A percentile compares a stretch with the other conserved stretches of the same genome.
These are phyloP conservation scores for Besnoitia besnoiti DNA, from an alignment of 169 alveolate genomes.

Conservation along the genomic window DNA sequence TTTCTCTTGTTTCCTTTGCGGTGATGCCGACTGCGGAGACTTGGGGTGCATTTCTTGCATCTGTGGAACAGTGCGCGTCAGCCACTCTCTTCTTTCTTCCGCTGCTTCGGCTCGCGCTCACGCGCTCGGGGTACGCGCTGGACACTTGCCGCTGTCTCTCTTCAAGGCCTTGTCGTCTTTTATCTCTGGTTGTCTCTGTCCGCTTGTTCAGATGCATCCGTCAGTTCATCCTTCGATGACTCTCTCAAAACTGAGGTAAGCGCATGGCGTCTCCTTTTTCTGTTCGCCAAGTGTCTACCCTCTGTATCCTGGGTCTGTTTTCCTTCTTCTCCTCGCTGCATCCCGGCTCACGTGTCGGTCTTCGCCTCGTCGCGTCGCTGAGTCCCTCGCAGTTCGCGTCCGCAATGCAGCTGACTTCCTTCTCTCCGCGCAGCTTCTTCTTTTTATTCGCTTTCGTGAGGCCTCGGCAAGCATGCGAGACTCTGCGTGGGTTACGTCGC, in stretches of 20 bases:
- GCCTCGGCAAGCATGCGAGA: neutral
- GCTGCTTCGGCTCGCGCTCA: too few relatives aligned
- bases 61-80: too few relatives aligned
- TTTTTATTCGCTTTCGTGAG: neutral
- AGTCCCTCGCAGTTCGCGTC: neutral
- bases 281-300: neutral
- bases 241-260: conserved; percentile 61
- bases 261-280: neutral
- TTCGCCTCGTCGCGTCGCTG: neutral
- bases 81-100: too few relatives aligned
- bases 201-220: conserved; percentile 39
- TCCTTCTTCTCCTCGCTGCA: neutral
- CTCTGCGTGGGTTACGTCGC: neutral
- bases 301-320: neutral
- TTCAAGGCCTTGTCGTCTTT: neutral
- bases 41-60: too few relatives aligned
- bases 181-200: neutral
- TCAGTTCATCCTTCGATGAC: conserved; percentile 40
- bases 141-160: neutral
- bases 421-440: neutral
- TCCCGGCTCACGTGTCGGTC: neutral
- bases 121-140: too few relatives aligned
- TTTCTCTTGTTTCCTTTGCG: neutral
- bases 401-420: neutral
- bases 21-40: too few relatives aligned